Evolutionary conservation across 1,139 yeast species (phyloP).

Genomic region (Candida labiduridarum): DNA sequence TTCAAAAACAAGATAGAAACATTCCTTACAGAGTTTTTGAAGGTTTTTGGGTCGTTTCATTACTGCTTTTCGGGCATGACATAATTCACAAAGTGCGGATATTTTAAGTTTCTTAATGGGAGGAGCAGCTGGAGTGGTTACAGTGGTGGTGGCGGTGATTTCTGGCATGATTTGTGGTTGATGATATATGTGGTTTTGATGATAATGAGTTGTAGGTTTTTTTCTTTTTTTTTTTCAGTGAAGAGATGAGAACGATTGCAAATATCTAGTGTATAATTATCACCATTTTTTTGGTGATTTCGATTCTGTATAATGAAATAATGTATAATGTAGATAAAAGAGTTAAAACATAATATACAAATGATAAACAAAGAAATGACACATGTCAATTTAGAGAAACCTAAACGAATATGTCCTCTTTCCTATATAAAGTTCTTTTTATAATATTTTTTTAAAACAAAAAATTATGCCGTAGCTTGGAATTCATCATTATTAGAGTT

Average conservation of each 20-base stretch:
- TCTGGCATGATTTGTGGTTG: slow-evolving; percentile 9
- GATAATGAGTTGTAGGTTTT: not conserved
- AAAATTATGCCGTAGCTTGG: slow-evolving; percentile 32
- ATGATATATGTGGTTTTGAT: not conserved
- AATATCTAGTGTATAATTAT: not conserved
- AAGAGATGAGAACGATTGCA: not conserved
- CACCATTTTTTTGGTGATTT: not conserved
- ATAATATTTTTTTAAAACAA: not conserved
- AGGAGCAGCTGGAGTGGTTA: not conserved
- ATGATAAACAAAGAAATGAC: no score
- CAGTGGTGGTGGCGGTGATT: not conserved
- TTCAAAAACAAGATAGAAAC: slow-evolving; percentile 90
- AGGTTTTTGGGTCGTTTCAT: slow-evolving; percentile 91
- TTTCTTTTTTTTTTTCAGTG: not conserved
- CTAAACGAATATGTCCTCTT: not conserved
- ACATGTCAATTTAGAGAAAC: not conserved
- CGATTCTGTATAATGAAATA: not conserved
- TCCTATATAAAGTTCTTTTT: not conserved
- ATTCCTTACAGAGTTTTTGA: slow-evolving; percentile 87
- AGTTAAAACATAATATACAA: slow-evolving; percentile 6
- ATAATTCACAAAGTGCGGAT: slow-evolving; percentile 72
- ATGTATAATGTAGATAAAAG: slow-evolving; percentile 1
- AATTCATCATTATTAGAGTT: slow-evolving; percentile 51
- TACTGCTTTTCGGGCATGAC: slow-evolving; percentile 81
- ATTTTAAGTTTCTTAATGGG: slow-evolving; percentile 39